Evolutionary conservation across 2,329 filamentous ascomycete species (phyloP).

Genomic region (Teratosphaeria gauchensis): DNA sequence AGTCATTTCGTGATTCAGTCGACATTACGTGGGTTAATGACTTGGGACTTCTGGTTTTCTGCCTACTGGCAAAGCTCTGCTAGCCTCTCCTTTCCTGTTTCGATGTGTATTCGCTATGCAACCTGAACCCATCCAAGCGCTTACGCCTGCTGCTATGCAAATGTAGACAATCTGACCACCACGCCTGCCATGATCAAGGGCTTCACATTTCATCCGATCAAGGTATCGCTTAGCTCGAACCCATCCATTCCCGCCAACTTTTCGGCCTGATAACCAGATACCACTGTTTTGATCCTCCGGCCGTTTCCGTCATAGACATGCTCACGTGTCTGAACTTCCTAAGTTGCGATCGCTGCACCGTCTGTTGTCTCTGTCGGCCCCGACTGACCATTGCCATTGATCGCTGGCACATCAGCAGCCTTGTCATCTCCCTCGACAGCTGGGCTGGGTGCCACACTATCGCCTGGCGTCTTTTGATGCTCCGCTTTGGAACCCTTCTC

Average conservation of each 20-base stretch:
- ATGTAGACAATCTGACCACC: neutral
- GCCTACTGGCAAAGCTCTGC: neutral
- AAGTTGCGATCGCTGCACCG: neutral
- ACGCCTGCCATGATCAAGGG: neutral
- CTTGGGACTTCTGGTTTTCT: no score
- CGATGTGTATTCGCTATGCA: neutral
- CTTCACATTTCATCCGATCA: neutral
- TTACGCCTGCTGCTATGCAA: neutral
- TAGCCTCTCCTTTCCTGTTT: neutral
- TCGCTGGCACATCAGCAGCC: neutral
- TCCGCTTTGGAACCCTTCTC: conserved; percentile 88
- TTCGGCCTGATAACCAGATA: neutral
- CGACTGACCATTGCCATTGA: neutral
- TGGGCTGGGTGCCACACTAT: neutral
- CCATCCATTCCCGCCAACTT: neutral
- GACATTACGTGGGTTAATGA: no score
- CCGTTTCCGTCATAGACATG: neutral
- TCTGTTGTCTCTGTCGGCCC: neutral
- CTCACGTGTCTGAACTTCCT: neutral
- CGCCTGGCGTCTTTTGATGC: conserved; percentile 36
- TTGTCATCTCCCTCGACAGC: neutral
- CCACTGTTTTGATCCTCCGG: neutral
- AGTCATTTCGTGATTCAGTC: no score
- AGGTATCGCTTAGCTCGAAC: neutral
- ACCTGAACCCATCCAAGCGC: neutral